Base-by-base conservation (phyloP, 176 grass and related monocot genomes). In the Echinochloa phyllopogon region DNA sequence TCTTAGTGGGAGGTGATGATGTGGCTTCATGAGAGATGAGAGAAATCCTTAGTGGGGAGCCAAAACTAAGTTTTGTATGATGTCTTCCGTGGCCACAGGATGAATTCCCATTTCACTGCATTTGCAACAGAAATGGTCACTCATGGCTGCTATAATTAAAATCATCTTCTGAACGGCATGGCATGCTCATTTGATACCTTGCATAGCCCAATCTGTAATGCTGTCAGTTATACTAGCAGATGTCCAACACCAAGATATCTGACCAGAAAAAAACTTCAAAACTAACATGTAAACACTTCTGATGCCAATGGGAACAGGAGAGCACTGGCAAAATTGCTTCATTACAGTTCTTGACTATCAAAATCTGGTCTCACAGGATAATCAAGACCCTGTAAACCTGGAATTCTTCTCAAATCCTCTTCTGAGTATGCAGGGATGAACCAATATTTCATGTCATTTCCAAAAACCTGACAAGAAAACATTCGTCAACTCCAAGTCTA, bases 401-500 rank as follows among this genome's bases (percentile, higher is more conserved):
- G 86, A 59, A 92, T 90, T 88, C 91, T 95, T 94, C 91, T 92
- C 41, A 98, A 45, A 81, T 98, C 96, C 58, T 98, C 96, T 49
- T 95, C 96, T 78, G 96, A 94, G 65, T 95, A 98, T 51, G 85
- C 87, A 0, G 93, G 96, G 57, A 98, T 90, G 68, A 95, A 95
- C 96, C 96, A 98, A 85, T 95, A 95, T 56, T 81, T 90, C 72
- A 65, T 95, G 65, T 98, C 91, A 4, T 87, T 89, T 79, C 96
- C 92, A 73, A 94, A 97, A 69, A 97, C 89, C 94, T 96, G 53
- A 80, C 74, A 87, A 61, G 44, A 88, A 74, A 72, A 90, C 8
- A 69, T 23, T 53, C 0, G 21, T 53, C 20, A 67, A 80, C 29
- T 41, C n/a, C n/a, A n/a, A n/a, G n/a, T n/a, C n/a, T n/a, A 12